These are phyloP conservation scores for Coccinonectria pachysandricola DNA, from an alignment of 2,329 filamentous ascomycete species.

Conservation along the genomic window DNA sequence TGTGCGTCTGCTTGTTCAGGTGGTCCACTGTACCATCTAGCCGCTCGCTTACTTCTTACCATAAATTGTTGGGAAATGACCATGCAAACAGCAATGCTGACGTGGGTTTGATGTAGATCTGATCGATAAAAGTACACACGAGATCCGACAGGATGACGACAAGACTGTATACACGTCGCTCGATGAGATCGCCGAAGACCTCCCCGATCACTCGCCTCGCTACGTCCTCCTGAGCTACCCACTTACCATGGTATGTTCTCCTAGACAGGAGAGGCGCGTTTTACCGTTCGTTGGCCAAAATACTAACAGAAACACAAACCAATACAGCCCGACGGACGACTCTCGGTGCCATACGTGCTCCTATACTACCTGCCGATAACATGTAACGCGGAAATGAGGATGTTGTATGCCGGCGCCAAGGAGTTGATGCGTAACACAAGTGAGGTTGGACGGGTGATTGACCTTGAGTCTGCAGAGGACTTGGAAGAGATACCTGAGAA, in stretches of 20 bases:
- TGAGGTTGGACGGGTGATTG: slow-evolving; percentile 79
- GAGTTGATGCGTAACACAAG: slow-evolving; percentile 90
- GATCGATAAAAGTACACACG: slow-evolving; percentile 82
- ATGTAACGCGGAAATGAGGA: slow-evolving; percentile 75
- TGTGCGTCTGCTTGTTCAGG: slow-evolving; percentile 39
- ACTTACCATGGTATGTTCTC: slow-evolving; percentile 59
- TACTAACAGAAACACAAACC: slow-evolving; percentile 7
- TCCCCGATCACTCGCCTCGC: slow-evolving; percentile 84
- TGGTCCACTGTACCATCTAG: too few relatives aligned
- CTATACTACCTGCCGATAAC: slow-evolving; percentile 91
- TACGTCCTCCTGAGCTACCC: slow-evolving; percentile 90
- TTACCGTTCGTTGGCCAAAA: background rate
- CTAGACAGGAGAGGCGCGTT: background rate
- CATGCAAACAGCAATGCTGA: too few relatives aligned
- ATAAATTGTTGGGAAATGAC: too few relatives aligned
- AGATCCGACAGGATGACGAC: slow-evolving; percentile 76
- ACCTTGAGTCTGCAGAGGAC: slow-evolving; percentile 73
- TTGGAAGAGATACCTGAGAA: slow-evolving; percentile 69
- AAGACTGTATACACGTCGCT: slow-evolving; percentile 70
- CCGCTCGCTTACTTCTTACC: too few relatives aligned
- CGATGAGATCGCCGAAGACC: slow-evolving; percentile 71
- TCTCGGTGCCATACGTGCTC: slow-evolving; percentile 87
- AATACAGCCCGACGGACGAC: slow-evolving; percentile 62
- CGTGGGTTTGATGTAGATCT: too few relatives aligned
- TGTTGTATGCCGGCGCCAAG: slow-evolving; percentile 93